Evolutionary conservation across 108 stramenopile genomes (phyloP).

Genomic region (Cyclotella kingstonii): DNA sequence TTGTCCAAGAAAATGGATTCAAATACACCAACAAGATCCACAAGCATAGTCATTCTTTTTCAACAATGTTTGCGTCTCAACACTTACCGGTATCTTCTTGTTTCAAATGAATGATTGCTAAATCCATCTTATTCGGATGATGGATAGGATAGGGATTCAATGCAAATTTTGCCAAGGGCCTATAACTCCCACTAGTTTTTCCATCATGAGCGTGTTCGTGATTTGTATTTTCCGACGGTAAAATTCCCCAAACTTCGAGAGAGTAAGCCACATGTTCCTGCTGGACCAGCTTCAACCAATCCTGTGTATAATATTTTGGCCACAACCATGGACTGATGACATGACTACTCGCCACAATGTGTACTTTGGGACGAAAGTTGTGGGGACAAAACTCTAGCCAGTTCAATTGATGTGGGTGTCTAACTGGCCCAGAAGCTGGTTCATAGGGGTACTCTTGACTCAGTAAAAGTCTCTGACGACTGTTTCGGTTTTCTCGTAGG

Average conservation of each 20-base stretch:
- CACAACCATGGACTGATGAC: constrained; percentile 80
- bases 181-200: constrained; percentile 31
- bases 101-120: constrained; percentile 78
- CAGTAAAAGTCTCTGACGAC: constrained; percentile 39
- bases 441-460: constrained; percentile 56
- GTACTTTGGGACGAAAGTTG: constrained; percentile 67
- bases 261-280: constrained; percentile 59
- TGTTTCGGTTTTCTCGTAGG: constrained; percentile 11
- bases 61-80: background rate
- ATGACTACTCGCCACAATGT: constrained; percentile 76
- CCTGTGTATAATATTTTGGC: constrained; percentile 83
- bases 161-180: constrained; percentile 67
- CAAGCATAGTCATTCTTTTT: background rate
- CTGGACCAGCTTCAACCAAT: constrained; percentile 65
- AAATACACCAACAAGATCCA: background rate
- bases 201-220: constrained; percentile 11
- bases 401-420: constrained; percentile 58
- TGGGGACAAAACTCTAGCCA: constrained; percentile 83
- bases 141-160: constrained; percentile 81
- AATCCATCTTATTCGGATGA: constrained; percentile 72
- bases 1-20: background rate
- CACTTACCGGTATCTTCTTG: constrained; percentile 51
- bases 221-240: background rate
- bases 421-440: constrained; percentile 57
- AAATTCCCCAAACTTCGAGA: constrained; percentile 47